A percentile compares a stretch with the other conserved stretches of the same genome.
These are phyloP conservation scores for Polyporus arcularius DNA, from an alignment of 768 basidiomycete species.

Conservation along the genomic window DNA sequence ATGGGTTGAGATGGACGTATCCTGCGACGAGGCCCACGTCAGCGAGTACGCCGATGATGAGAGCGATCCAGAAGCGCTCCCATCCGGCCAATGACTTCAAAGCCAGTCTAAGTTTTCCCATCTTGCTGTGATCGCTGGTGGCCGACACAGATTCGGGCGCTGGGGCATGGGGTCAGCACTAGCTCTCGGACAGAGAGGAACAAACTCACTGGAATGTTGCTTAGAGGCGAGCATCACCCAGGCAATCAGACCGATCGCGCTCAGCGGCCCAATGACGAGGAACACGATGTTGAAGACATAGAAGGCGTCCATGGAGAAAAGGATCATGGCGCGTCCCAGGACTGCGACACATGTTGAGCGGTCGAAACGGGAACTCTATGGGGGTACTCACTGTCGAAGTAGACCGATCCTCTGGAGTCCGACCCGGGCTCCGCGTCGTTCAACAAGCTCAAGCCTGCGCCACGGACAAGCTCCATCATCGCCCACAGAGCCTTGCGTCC, in stretches of 20 bases:
- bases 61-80: constrained; percentile 63
- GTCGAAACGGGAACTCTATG: neutral
- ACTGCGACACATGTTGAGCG: constrained; percentile 42
- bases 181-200: neutral
- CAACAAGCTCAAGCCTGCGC: constrained; percentile 56
- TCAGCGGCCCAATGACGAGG: constrained; percentile 63
- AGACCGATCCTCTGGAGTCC: constrained; percentile 45
- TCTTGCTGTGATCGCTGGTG: constrained; percentile 8
- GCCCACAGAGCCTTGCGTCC: constrained; percentile 66
- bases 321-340: constrained; percentile 53
- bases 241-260: constrained; percentile 47
- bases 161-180: neutral
- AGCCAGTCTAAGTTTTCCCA: constrained; percentile 27
- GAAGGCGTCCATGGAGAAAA: constrained; percentile 54
- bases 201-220: constrained; percentile 19
- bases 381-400: constrained; percentile 66
- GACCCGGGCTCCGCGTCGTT: constrained; percentile 35
- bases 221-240: constrained; percentile 32
- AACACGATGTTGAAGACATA: constrained; percentile 59
- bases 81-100: constrained; percentile 46
- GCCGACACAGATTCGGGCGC: neutral
- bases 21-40: constrained; percentile 51
- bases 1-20: constrained; percentile 61
- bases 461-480: constrained; percentile 70
- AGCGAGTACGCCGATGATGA: constrained; percentile 45